A percentile compares a stretch with the other conserved stretches of the same genome.
phyloP scores from a whole-genome alignment of 2,329 filamentous ascomycete genomes.

The Ophiostoma perfectum region DNA sequence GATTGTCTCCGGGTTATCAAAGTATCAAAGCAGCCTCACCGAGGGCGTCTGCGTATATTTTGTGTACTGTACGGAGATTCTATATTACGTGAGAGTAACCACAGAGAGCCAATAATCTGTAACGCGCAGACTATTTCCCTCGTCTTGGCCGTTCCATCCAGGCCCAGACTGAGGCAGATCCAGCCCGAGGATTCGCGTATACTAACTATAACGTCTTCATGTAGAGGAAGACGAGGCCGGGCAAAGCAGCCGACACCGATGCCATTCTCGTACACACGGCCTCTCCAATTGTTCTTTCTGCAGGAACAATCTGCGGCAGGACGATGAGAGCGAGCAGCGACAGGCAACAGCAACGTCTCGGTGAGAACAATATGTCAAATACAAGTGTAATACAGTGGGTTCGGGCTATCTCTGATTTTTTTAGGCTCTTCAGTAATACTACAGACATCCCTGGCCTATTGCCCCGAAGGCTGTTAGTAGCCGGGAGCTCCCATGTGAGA shows the following conservation, averaged over 20 bases:
- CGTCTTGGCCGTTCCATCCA: slow-evolving; percentile 5
- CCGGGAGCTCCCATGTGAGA: too few relatives aligned
- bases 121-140: neutral
- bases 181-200: too few relatives aligned
- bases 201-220: neutral
- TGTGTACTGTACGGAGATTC: neutral
- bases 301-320: too few relatives aligned
- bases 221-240: neutral
- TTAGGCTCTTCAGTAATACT: neutral
- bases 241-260: neutral
- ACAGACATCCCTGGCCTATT: too few relatives aligned
- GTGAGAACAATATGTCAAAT: neutral
- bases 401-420: neutral
- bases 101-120: too few relatives aligned
- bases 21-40: neutral
- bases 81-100: neutral
- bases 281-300: neutral
- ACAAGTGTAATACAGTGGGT: slow-evolving; percentile 10
- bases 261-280: neutral
- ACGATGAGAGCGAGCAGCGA: neutral
- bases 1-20: neutral
- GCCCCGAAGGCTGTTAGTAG: too few relatives aligned
- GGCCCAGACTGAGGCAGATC: neutral
- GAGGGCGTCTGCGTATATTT: neutral
- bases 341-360: neutral